Percentiles rank a stretch among this genome's conserved stretches.
Evolutionary conservation across 139 green algal genomes (phyloP).

Genomic region (Coccomyxa sp.): DNA sequence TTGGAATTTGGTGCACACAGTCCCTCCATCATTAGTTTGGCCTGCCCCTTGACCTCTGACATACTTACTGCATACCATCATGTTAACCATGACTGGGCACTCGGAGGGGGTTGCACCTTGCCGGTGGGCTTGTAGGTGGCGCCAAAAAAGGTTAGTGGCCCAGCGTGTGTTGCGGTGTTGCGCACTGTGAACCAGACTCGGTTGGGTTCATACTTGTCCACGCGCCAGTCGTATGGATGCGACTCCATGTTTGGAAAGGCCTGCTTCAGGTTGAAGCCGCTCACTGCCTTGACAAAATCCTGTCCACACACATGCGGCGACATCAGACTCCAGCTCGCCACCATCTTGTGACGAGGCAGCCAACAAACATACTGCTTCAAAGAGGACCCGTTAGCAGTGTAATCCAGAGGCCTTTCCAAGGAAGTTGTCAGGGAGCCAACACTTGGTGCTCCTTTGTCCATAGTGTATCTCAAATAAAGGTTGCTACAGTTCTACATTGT

Average conservation of each 20-base stretch:
- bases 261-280: constrained; percentile 41
- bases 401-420: too few species aligned
- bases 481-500: too few species aligned
- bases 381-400: too few species aligned
- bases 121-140: constrained; percentile 40
- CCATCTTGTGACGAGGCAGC: too few species aligned
- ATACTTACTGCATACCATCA: background rate
- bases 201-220: constrained; percentile 60
- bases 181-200: constrained; percentile 64
- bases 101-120: background rate
- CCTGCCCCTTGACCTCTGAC: too few species aligned
- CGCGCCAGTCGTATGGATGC: constrained; percentile 49
- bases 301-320: background rate
- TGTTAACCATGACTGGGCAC: background rate
- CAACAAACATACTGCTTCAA: too few species aligned
- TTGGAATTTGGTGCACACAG: background rate
- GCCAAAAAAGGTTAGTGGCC: constrained; percentile 41
- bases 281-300: constrained; percentile 42
- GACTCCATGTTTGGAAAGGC: constrained; percentile 49
- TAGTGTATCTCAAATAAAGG: too few species aligned
- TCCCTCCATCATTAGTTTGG: too few species aligned
- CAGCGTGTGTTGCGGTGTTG: constrained; percentile 43
- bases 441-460: too few species aligned
- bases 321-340: too few species aligned
- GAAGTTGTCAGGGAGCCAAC: too few species aligned